A percentile compares a stretch with the other conserved stretches of the same genome.
phyloP scores from a whole-genome alignment of 257 asterid genomes.

The Ajuga chamaepitys region DNA sequence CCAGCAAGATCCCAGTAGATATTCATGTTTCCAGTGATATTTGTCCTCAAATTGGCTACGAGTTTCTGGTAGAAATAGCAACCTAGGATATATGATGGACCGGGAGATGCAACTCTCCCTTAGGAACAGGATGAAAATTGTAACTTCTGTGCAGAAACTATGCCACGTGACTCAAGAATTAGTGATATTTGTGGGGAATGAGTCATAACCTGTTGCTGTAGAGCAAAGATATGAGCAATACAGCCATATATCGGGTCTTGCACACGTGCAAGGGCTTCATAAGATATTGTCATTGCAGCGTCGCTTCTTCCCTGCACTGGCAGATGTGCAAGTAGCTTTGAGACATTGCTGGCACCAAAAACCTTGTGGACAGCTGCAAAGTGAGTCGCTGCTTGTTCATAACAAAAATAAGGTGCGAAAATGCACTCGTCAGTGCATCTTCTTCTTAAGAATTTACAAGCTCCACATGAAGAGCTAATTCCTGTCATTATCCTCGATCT shows the following conservation, averaged over 20 bases:
- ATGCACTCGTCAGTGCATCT: constrained; percentile 55
- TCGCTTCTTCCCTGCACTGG: constrained; percentile 43
- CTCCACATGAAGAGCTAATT: constrained; percentile 62
- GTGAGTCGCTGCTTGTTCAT: constrained; percentile 46
- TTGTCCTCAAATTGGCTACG: too few relatives aligned
- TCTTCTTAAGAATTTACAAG: constrained; percentile 71
- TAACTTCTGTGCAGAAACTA: neutral
- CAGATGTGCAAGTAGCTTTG: constrained; percentile 45
- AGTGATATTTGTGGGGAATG: neutral
- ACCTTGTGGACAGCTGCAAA: constrained; percentile 68
- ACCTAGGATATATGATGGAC: too few relatives aligned
- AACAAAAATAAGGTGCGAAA: constrained; percentile 61
- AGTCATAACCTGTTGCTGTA: constrained; percentile 51
- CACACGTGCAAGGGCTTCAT: constrained; percentile 64
- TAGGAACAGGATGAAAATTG: too few relatives aligned
- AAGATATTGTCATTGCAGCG: constrained; percentile 51
- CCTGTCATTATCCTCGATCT: constrained; percentile 36
- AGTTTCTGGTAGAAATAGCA: too few relatives aligned
- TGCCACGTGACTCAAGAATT: neutral
- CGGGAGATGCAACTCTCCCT: too few relatives aligned
- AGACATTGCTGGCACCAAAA: constrained; percentile 73
- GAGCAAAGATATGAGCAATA: constrained; percentile 55
- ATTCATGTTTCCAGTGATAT: too few relatives aligned
- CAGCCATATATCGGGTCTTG: constrained; percentile 72
- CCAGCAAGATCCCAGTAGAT: too few relatives aligned